Conservation (phyloP, 2,329 filamentous ascomycete species). For the Xylariaceae sp. region DNA sequence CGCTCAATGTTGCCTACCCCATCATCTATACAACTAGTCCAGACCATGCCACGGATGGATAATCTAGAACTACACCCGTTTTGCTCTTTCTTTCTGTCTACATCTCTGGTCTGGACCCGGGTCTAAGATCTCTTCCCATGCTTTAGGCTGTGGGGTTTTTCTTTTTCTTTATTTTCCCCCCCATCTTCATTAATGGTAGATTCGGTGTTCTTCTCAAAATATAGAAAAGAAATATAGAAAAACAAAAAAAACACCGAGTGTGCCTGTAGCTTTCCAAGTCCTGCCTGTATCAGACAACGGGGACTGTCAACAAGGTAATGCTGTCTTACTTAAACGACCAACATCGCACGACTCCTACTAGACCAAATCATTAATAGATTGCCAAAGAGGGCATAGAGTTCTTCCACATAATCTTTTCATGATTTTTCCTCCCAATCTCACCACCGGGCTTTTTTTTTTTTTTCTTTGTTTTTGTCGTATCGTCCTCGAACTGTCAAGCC, state of each 20-base stretch:
- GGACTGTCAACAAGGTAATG: constrained; percentile 24
- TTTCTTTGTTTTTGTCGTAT: constrained; percentile 21
- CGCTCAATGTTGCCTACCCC: constrained; percentile 6
- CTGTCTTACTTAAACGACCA: constrained; percentile 31
- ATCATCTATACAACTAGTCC: constrained; percentile 6
- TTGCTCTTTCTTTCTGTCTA: constrained; percentile 14
- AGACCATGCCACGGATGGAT: constrained; percentile 9
- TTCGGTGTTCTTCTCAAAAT: constrained; percentile 1
- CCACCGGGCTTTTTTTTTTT: too few species aligned
- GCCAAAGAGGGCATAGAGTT: constrained; percentile 27
- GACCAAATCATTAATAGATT: constrained; percentile 20
- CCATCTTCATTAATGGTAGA: background rate
- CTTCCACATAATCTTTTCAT: constrained; percentile 20
- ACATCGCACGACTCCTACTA: constrained; percentile 28
- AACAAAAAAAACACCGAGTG: constrained; percentile 26
- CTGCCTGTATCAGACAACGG: constrained; percentile 21
- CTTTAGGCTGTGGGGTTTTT: background rate
- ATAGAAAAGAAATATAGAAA: constrained; percentile 12
- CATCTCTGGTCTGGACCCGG: constrained; percentile 18
- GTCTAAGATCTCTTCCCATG: constrained; percentile 16
- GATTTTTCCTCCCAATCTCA: too few species aligned
- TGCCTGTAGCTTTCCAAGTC: constrained; percentile 23
- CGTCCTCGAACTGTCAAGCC: constrained; percentile 25
- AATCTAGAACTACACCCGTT: constrained; percentile 26
- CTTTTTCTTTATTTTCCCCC: background rate